Percentiles rank a stretch among this genome's conserved stretches.
Conservation (phyloP, 2,329 filamentous ascomycete species). For the Aspergillus sp. region DNA sequence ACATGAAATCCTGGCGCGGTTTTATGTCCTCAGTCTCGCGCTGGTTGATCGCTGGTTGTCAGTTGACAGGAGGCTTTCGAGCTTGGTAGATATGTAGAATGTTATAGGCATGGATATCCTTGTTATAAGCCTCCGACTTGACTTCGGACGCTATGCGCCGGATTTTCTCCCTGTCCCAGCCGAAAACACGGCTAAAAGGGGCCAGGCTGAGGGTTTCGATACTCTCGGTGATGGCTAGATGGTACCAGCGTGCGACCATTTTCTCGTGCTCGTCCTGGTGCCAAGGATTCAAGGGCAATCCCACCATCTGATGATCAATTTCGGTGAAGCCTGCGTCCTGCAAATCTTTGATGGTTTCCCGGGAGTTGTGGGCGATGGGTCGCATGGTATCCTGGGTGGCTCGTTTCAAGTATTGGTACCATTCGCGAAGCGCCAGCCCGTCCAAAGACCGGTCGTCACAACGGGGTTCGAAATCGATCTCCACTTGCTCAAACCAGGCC, state of each 20-base stretch:
- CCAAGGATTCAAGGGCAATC: slow-evolving; percentile 74
- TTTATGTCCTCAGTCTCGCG: neutral
- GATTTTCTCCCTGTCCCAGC: slow-evolving; percentile 63
- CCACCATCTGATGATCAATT: slow-evolving; percentile 67
- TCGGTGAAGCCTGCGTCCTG: slow-evolving; percentile 75
- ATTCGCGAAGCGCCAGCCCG: slow-evolving; percentile 59
- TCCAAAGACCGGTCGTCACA: slow-evolving; percentile 65
- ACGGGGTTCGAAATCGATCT: slow-evolving; percentile 78
- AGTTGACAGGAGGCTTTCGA: slow-evolving; percentile 31
- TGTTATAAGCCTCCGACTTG: slow-evolving; percentile 66
- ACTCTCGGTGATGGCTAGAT: slow-evolving; percentile 71
- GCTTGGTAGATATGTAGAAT: slow-evolving; percentile 46
- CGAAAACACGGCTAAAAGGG: slow-evolving; percentile 66
- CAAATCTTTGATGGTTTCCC: slow-evolving; percentile 59
- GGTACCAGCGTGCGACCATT: slow-evolving; percentile 78
- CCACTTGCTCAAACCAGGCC: slow-evolving; percentile 80
- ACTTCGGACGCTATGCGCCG: slow-evolving; percentile 61
- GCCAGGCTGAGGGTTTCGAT: slow-evolving; percentile 71
- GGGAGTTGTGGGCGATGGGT: slow-evolving; percentile 64
- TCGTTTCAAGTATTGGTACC: slow-evolving; percentile 67
- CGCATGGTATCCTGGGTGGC: slow-evolving; percentile 66
- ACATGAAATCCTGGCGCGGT: neutral
- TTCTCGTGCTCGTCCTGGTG: slow-evolving; percentile 62
- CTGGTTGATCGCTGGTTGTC: neutral
- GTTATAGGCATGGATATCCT: slow-evolving; percentile 70